Evolutionary conservation across 192 early-diverging fungal genomes (phyloP), one percentile per base, ranked within the genome.

Genomic region (Coemansia sp.): DNA sequence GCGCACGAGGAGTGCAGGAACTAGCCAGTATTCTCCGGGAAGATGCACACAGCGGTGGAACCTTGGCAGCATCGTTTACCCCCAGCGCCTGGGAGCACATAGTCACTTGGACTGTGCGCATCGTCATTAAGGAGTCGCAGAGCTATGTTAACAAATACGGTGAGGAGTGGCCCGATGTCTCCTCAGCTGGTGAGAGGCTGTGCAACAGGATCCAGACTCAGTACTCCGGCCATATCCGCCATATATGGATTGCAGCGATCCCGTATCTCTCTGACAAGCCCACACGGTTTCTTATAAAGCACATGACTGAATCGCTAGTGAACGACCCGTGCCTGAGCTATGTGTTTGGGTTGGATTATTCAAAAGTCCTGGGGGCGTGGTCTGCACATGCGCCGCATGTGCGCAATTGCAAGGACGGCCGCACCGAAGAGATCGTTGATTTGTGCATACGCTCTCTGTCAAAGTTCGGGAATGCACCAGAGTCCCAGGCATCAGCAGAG

Each of bases 201-300:
- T 24, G 63, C 48, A 64, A 45, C 56, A 69, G 69, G 41, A 77
- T 83, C 59, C 81, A 77, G 60, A 75, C 68, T 2, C 75, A 83
- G 66, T 83, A 83, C 44, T 70, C 75, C 14, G 56, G 39, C 23
- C 69, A 65, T 41, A 33, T 77, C 43, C 68, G 81, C 16, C 81
- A 83, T 60, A 83, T 77, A n/a, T 83, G 81, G 81, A 58, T 72
- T 8, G 69, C 63, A 4, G 75, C 72, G 2, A 77, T 83, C 68
- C 81, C 75, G 30, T 30, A 72, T 64, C 39, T 83, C 65, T 71
- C 81, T n/a, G 62, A 30, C 1, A 72, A 62, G 23, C 75, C 74
- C 38, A 72, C 81, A 16, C 71, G 69, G 23, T 75, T 72, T 62
- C 20, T 77, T 41, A 58, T 56, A 16, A 75, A 74, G 26, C 72